phyloP scores from a whole-genome alignment of 768 basidiomycete genomes.

The Suillus alpinus region DNA sequence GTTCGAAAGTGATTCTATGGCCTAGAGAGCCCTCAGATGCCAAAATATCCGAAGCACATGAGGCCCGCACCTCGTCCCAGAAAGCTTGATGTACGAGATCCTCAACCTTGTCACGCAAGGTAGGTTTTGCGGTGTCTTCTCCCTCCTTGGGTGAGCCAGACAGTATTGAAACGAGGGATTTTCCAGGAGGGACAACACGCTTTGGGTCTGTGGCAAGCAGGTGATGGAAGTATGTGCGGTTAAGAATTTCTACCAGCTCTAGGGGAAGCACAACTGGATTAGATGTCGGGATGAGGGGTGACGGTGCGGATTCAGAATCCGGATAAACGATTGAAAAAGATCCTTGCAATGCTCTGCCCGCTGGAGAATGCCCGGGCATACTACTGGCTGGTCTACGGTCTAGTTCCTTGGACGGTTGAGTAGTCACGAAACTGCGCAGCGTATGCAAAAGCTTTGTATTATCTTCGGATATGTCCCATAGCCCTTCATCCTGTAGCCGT shows the following conservation, averaged over 20 bases:
- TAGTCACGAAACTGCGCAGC: conserved; percentile 17
- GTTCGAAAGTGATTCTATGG: conserved; percentile 51
- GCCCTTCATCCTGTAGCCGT: conserved; percentile 19
- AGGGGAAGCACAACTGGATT: conserved; percentile 39
- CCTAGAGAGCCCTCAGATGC: conserved; percentile 41
- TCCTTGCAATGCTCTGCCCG: conserved; percentile 2
- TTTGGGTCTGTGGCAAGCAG: conserved; percentile 61
- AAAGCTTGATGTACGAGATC: conserved; percentile 59
- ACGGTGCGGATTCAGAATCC: conserved; percentile 7
- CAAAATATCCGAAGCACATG: conserved; percentile 5
- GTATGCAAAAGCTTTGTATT: conserved; percentile 26
- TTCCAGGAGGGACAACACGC: conserved; percentile 64
- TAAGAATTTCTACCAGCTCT: conserved; percentile 55
- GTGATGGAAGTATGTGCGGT: conserved; percentile 65
- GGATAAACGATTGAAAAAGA: conserved; percentile 17
- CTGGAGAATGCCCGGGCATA: neutral
- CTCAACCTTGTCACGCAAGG: conserved; percentile 47
- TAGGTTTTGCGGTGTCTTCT: conserved; percentile 21
- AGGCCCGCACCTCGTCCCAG: conserved; percentile 64
- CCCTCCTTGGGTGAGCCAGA: conserved; percentile 23
- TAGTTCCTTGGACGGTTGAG: neutral
- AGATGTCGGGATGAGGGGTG: conserved; percentile 21
- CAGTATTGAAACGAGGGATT: conserved; percentile 68
- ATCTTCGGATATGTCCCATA: conserved; percentile 25
- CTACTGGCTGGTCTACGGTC: neutral